phyloP scores from a whole-genome alignment of 257 asterid species.

The Solanum rostratum region DNA sequence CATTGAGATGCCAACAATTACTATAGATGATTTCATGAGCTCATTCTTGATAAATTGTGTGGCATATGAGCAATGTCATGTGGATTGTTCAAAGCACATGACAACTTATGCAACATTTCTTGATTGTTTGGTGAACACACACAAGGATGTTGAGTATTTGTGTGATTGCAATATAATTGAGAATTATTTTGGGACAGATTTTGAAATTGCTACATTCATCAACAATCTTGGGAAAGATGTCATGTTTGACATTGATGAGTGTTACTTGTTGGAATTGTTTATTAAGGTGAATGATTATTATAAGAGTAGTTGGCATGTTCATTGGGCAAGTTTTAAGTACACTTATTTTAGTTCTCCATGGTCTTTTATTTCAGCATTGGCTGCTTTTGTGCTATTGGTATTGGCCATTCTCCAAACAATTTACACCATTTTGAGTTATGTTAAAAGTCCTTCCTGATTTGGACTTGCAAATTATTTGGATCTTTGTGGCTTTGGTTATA shows the following conservation, averaged over 20 bases:
- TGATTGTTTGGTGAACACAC: conserved; percentile 56
- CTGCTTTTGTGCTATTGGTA: conserved; percentile 50
- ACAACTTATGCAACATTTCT: conserved; percentile 66
- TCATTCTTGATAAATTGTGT: conserved; percentile 67
- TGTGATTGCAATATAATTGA: conserved; percentile 48
- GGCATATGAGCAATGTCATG: conserved; percentile 82
- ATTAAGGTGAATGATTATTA: conserved; percentile 54
- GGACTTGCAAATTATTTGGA: neutral
- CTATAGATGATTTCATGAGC: conserved; percentile 70
- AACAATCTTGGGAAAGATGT: conserved; percentile 79
- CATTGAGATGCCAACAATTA: conserved; percentile 61
- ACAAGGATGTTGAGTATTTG: conserved; percentile 47
- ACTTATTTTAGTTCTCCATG: conserved; percentile 81
- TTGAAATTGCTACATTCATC: conserved; percentile 48
- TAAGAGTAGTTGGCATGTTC: conserved; percentile 50
- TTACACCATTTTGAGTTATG: conserved; percentile 36
- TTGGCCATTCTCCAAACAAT: conserved; percentile 60
- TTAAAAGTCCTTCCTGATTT: conserved; percentile 1
- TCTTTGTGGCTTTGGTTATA: neutral
- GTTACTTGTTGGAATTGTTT: conserved; percentile 52
- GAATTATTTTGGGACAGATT: conserved; percentile 70
- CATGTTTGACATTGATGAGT: conserved; percentile 45
- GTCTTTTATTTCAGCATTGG: conserved; percentile 79
- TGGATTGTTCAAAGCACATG: conserved; percentile 51
- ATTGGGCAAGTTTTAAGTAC: conserved; percentile 70